Evolutionary conservation across 176 grass and related monocot genomes (phyloP).

Genomic region (Juncus inflexus): DNA sequence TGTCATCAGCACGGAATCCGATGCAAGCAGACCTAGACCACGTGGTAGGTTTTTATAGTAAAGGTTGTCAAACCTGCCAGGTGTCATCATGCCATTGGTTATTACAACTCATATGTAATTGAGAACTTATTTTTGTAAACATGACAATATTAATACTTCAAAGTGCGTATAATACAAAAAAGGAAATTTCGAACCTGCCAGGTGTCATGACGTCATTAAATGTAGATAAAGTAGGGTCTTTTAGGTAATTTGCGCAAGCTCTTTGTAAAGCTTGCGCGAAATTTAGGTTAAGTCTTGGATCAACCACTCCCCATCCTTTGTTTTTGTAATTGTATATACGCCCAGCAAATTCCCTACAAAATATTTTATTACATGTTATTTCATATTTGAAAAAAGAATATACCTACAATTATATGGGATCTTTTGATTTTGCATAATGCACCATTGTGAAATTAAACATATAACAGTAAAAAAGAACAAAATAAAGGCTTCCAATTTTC

Average conservation of each 20-base stretch:
- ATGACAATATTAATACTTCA: too few relatives aligned
- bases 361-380: neutral
- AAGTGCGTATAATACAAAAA: too few relatives aligned
- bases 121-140: too few relatives aligned
- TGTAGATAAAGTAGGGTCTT: slow-evolving; percentile 66
- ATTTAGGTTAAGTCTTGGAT: slow-evolving; percentile 57
- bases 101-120: too few relatives aligned
- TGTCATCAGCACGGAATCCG: slow-evolving; percentile 63
- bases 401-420: too few relatives aligned
- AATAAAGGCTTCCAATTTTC: neutral
- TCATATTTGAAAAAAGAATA: neutral
- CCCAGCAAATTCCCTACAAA: slow-evolving; percentile 51
- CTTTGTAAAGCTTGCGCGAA: slow-evolving; percentile 59
- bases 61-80: slow-evolving; percentile 56
- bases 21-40: slow-evolving; percentile 67
- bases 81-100: slow-evolving; percentile 27
- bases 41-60: slow-evolving; percentile 82
- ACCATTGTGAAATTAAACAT: neutral
- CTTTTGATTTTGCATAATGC: too few relatives aligned
- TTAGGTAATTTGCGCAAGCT: slow-evolving; percentile 59
- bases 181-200: slow-evolving; percentile 36
- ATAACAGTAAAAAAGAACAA: neutral
- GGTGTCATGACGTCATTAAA: slow-evolving; percentile 92
- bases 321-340: slow-evolving; percentile 49
- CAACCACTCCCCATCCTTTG: slow-evolving; percentile 25